phyloP scores from a whole-genome alignment of 139 green algal species.

The Asterochloris sp. region DNA sequence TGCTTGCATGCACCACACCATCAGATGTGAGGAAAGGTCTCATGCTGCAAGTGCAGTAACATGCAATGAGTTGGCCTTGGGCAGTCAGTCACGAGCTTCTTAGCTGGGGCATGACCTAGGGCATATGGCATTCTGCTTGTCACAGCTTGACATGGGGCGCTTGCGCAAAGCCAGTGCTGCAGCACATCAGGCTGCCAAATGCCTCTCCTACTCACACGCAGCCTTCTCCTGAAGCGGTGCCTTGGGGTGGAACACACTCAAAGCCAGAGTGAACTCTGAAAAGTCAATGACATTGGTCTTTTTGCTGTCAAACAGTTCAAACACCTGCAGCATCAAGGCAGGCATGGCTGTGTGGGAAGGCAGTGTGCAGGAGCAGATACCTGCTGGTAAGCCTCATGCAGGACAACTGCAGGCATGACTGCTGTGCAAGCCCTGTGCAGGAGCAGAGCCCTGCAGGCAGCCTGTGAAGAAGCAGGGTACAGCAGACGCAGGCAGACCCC shows the following conservation, averaged over 20 bases:
- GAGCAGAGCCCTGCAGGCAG: no score
- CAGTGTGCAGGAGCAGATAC: no score
- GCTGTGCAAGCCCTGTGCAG: background rate
- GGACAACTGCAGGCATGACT: background rate
- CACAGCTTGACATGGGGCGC: no score
- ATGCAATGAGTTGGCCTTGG: background rate
- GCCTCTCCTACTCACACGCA: constrained; percentile 35
- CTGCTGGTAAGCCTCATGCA: no score
- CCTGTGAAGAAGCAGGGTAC: background rate
- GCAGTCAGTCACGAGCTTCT: no score
- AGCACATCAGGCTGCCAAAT: no score
- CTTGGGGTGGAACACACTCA: constrained; percentile 66
- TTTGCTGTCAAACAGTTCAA: constrained; percentile 69
- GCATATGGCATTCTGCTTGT: no score
- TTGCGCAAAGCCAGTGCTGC: no score
- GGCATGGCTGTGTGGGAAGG: background rate
- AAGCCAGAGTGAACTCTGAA: constrained; percentile 59
- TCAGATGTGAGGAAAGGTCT: background rate
- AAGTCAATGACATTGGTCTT: constrained; percentile 72
- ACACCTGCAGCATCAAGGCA: constrained; percentile 41
- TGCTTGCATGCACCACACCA: background rate
- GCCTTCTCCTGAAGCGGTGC: constrained; percentile 57
- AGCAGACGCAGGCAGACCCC: background rate
- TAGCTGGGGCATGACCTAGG: no score
- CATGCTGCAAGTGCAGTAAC: background rate